Evolutionary conservation across 495 filamentous ascomycete species (phyloP).

Genomic region (Xylaria flabelliformis): DNA sequence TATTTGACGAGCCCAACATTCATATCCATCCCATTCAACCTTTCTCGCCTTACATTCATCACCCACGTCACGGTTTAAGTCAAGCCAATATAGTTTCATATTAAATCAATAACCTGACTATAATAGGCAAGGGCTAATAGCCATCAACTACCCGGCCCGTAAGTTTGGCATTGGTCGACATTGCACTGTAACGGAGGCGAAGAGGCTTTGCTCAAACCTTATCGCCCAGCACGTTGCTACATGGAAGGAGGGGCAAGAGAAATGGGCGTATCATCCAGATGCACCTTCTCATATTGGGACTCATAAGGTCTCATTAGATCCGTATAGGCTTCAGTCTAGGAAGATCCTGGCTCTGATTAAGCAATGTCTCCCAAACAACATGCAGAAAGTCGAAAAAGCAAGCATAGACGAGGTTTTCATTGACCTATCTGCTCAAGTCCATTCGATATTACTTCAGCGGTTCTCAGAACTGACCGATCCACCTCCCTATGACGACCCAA

Average conservation of each 20-base stretch:
- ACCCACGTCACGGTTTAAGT: not conserved
- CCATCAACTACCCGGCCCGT: slow-evolving; percentile 93
- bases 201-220: slow-evolving; percentile 83
- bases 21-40: slow-evolving; percentile 2
- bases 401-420: slow-evolving; percentile 91
- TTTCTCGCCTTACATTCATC: not conserved
- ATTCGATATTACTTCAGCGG: slow-evolving; percentile 73
- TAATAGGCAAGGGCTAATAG: slow-evolving; percentile 77
- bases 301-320: slow-evolving; percentile 92
- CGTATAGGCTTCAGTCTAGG: slow-evolving; percentile 84
- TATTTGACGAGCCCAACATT: slow-evolving; percentile 39
- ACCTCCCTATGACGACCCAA: slow-evolving; percentile 72
- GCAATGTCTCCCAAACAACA: slow-evolving; percentile 64
- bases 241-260: slow-evolving; percentile 88
- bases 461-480: slow-evolving; percentile 75
- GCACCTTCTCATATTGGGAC: slow-evolving; percentile 75
- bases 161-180: slow-evolving; percentile 78
- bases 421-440: slow-evolving; percentile 84
- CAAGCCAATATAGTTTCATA: not conserved
- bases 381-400: slow-evolving; percentile 87
- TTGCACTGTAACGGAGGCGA: slow-evolving; percentile 79
- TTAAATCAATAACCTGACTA: slow-evolving; percentile 26
- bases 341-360: slow-evolving; percentile 85
- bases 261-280: slow-evolving; percentile 90
- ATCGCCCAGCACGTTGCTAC: slow-evolving; percentile 93